Evolutionary conservation across 2,329 filamentous ascomycete genomes (phyloP).

Genomic region (Emericellopsis atlantica): DNA sequence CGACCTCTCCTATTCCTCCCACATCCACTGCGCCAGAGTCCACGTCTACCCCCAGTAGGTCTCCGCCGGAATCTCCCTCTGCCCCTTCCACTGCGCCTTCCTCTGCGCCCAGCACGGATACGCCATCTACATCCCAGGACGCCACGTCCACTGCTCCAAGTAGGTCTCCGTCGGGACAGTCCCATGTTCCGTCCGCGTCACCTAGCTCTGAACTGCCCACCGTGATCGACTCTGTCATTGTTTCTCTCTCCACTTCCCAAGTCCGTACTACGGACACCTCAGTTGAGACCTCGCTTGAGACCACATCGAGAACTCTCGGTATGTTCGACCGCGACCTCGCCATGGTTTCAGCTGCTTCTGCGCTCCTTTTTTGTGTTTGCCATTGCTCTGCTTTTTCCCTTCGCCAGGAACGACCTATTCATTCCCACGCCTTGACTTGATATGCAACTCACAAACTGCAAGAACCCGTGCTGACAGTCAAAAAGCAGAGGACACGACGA

Average conservation of each 20-base stretch:
- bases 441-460: too few relatives aligned
- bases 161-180: too few relatives aligned
- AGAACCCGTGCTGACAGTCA: too few relatives aligned
- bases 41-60: slow-evolving; percentile 14
- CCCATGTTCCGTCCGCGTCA: neutral
- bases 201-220: neutral
- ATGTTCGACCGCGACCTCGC: neutral
- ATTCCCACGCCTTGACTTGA: too few relatives aligned
- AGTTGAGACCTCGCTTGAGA: neutral
- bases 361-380: neutral
- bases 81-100: slow-evolving; percentile 14
- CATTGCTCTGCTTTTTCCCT: neutral
- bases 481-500: too few relatives aligned
- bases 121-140: too few relatives aligned
- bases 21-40: slow-evolving; percentile 1
- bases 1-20: neutral
- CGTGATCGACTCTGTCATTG: neutral
- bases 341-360: too few relatives aligned
- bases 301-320: slow-evolving; percentile 1
- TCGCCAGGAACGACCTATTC: neutral
- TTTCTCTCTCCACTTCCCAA: too few relatives aligned
- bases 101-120: neutral
- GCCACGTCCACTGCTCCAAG: too few relatives aligned
- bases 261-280: neutral
- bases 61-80: slow-evolving; percentile 11